Percentiles rank a stretch among this genome's conserved stretches.
phyloP scores from a whole-genome alignment of 495 filamentous ascomycete genomes.

The Halenospora varia region DNA sequence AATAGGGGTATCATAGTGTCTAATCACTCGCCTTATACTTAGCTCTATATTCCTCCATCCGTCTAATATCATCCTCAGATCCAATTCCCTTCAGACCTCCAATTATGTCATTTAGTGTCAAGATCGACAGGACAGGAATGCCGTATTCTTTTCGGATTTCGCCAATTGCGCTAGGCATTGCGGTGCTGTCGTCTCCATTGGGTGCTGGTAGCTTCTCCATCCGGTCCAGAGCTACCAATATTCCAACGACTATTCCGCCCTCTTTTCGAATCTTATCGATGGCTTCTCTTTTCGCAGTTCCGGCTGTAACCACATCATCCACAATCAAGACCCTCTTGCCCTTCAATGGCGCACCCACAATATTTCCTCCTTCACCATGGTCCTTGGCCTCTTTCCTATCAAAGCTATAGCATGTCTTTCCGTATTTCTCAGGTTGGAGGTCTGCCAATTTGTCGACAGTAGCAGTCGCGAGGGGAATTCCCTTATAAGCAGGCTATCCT shows the following conservation, averaged over 20 bases:
- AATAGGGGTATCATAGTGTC: constrained; percentile 15
- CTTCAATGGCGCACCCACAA: constrained; percentile 80
- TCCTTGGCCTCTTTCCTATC: constrained; percentile 94
- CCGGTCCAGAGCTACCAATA: constrained; percentile 84
- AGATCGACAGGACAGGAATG: constrained; percentile 50
- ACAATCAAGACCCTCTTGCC: constrained; percentile 84
- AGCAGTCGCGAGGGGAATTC: constrained; percentile 78
- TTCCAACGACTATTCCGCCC: constrained; percentile 77
- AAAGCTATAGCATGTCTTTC: constrained; percentile 72
- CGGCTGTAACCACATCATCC: constrained; percentile 94
- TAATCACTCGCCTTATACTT: constrained; percentile 66
- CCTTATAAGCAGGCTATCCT: constrained; percentile 98
- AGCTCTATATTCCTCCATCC: constrained; percentile 71
- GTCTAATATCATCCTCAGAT: constrained; percentile 58
- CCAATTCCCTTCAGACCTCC: constrained; percentile 51
- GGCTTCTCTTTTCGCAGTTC: constrained; percentile 88
- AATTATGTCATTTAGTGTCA: constrained; percentile 76
- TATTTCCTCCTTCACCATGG: constrained; percentile 89
- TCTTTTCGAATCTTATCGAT: constrained; percentile 76
- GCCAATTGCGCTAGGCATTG: constrained; percentile 67
- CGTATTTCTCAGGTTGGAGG: constrained; percentile 52
- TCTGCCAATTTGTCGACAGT: constrained; percentile 65
- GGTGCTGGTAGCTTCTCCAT: constrained; percentile 62
- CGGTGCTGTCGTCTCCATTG: constrained; percentile 18
- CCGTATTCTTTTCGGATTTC: constrained; percentile 68